Conservation (phyloP, 805 yeast species). For the Candida khao-thaluensis region DNA sequence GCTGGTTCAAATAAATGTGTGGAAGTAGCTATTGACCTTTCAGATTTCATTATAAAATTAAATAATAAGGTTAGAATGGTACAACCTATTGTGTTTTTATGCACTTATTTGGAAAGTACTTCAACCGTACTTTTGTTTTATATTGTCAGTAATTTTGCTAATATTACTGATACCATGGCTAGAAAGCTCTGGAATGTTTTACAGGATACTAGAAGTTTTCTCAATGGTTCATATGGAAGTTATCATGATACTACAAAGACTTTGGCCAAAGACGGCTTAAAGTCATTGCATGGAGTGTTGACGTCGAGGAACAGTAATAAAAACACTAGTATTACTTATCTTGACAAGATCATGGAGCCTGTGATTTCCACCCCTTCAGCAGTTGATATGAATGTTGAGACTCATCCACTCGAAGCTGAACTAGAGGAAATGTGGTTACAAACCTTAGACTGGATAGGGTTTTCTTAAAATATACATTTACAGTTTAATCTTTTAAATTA, state of each 20-base stretch:
- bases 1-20: conserved; percentile 18
- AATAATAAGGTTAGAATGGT: conserved; percentile 17
- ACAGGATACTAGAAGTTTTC: conserved; percentile 18
- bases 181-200: conserved; percentile 19
- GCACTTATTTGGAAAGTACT: conserved; percentile 21
- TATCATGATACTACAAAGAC: conserved; percentile 18
- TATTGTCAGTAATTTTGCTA: conserved; percentile 14
- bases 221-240: conserved; percentile 20
- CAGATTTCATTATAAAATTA: conserved; percentile 17
- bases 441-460: conserved; percentile 12
- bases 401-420: conserved; percentile 2
- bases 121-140: conserved; percentile 19
- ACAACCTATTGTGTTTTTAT: conserved; percentile 20
- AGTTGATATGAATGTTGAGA: background rate
- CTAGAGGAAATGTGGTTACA: conserved; percentile 12
- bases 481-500: too few relatives aligned
- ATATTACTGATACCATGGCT: conserved; percentile 17
- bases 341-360: conserved; percentile 15
- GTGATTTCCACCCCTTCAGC: conserved; percentile 1
- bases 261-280: conserved; percentile 20
- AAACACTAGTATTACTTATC: conserved; percentile 10
- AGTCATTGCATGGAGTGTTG: conserved; percentile 15
- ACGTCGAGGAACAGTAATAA: conserved; percentile 5
- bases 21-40: conserved; percentile 17
- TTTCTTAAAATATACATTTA: too few relatives aligned